Evolutionary conservation across 1,139 yeast species (phyloP).

Genomic region (Pneumocystis canis): DNA sequence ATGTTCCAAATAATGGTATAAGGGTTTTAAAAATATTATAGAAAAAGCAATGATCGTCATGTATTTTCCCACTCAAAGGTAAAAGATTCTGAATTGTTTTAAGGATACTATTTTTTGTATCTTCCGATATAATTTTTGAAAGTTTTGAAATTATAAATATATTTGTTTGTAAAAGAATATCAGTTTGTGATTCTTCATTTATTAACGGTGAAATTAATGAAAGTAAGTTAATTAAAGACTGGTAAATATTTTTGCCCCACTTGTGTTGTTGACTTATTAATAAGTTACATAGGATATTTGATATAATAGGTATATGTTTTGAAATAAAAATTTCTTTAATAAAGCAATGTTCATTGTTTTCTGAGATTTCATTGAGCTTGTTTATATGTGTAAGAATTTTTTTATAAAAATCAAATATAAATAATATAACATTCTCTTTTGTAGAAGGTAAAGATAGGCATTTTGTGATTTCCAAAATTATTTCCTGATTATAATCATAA

Average conservation of each 20-base stretch:
- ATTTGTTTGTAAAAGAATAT: conserved; percentile 9
- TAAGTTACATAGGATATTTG: neutral
- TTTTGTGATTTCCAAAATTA: conserved; percentile 38
- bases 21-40: conserved; percentile 39
- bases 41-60: conserved; percentile 40
- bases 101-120: conserved; percentile 46
- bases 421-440: conserved; percentile 11
- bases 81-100: conserved; percentile 44
- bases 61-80: conserved; percentile 30
- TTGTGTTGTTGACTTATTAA: conserved; percentile 6
- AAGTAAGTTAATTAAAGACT: conserved; percentile 1
- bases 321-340: neutral
- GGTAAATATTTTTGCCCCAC: neutral
- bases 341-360: neutral
- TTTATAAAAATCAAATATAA: conserved; percentile 9
- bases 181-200: conserved; percentile 4
- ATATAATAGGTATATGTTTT: neutral
- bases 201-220: conserved; percentile 8
- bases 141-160: conserved; percentile 39
- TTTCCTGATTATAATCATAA: conserved; percentile 37
- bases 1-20: conserved; percentile 45
- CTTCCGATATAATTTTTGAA: conserved; percentile 36
- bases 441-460: conserved; percentile 26
- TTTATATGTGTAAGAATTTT: neutral
- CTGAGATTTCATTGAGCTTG: neutral